Conservation (phyloP, 75 land plant genomes). For the Adiantum capillusveneris region DNA sequence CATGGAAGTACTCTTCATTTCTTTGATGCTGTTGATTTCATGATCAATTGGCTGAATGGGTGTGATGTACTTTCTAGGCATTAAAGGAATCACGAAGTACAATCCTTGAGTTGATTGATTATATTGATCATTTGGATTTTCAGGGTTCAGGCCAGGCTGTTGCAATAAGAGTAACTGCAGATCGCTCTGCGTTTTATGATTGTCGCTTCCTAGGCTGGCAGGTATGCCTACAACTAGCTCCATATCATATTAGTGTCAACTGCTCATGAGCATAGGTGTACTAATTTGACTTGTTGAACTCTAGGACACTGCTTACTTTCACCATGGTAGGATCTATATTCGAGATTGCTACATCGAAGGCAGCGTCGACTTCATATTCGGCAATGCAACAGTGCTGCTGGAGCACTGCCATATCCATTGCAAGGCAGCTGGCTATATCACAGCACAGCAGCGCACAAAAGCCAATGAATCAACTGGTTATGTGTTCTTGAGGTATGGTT, state of each 20-base stretch:
- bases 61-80: no score
- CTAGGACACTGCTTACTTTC: slow-evolving; percentile 88
- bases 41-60: no score
- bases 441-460: slow-evolving; percentile 78
- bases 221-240: slow-evolving; percentile 17
- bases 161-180: slow-evolving; percentile 90
- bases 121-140: no score
- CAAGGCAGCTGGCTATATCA: slow-evolving; percentile 82
- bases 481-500: slow-evolving; percentile 71
- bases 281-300: no score
- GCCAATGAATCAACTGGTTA: slow-evolving; percentile 83
- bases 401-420: slow-evolving; percentile 96
- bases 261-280: no score
- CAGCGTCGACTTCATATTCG: slow-evolving; percentile 96
- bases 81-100: no score
- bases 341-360: slow-evolving; percentile 96
- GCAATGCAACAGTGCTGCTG: slow-evolving; percentile 83
- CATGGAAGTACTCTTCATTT: no score
- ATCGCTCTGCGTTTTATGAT: slow-evolving; percentile 82
- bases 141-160: slow-evolving; percentile 97
- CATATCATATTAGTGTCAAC: background rate
- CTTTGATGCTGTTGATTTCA: no score
- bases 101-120: no score
- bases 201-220: slow-evolving; percentile 97
- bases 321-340: slow-evolving; percentile 79